These are phyloP conservation scores for Schoenoplectus triqueter DNA, from an alignment of 202 grass and related monocot genomes.

Conservation along the genomic window DNA sequence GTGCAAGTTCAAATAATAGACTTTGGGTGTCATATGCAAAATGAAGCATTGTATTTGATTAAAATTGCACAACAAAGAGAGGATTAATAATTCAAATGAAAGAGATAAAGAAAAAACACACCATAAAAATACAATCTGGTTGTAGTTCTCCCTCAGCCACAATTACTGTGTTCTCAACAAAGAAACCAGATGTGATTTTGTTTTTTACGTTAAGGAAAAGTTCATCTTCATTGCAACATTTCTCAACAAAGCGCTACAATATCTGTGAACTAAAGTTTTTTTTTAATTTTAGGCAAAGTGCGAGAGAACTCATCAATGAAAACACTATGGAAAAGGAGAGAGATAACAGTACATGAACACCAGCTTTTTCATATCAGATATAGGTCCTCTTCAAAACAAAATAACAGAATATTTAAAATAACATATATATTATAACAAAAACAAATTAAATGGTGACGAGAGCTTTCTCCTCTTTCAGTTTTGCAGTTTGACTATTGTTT, in stretches of 20 bases:
- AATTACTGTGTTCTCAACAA: constrained; percentile 88
- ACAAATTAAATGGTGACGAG: not conserved
- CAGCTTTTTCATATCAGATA: constrained; percentile 2
- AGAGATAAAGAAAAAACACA: constrained; percentile 39
- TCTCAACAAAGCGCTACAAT: not conserved
- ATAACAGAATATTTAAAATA: not conserved
- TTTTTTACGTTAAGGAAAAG: constrained; percentile 69
- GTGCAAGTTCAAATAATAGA: constrained; percentile 6
- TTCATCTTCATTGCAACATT: not conserved
- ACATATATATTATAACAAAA: not conserved
- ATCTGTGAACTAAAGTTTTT: not conserved
- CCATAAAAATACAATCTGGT: constrained; percentile 87
- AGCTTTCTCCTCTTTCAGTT: too few species aligned
- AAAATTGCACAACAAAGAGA: not conserved
- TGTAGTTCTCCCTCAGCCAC: constrained; percentile 88
- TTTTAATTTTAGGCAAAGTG: not conserved
- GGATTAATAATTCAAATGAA: not conserved
- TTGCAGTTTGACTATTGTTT: too few species aligned
- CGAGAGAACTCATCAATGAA: not conserved
- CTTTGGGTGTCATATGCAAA: constrained; percentile 10
- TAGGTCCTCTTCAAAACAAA: not conserved
- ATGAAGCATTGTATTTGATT: not conserved
- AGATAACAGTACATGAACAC: not conserved
- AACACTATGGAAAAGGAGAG: not conserved
- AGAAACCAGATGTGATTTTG: constrained; percentile 96